A percentile compares a stretch with the other conserved stretches of the same genome.
Conservation (phyloP, 2,329 filamentous ascomycete species). For the Talaromyces sp. region DNA sequence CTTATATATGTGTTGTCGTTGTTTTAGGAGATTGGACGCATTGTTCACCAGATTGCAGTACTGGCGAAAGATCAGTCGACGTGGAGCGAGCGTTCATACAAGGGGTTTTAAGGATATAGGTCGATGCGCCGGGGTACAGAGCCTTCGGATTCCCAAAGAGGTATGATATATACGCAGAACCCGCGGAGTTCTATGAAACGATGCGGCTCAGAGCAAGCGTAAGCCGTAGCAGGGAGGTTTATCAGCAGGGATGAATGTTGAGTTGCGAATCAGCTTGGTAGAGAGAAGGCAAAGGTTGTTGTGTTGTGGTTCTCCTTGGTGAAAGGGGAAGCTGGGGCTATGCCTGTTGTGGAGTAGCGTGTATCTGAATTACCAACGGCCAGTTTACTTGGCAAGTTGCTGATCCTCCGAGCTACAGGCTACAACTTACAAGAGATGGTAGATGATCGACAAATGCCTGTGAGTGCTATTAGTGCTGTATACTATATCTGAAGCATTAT, state of each 20-base stretch:
- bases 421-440: not conserved
- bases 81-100: not conserved
- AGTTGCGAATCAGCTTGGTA: not conserved
- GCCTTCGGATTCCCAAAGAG: not conserved
- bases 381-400: not conserved
- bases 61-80: not conserved
- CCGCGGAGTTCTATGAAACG: not conserved
- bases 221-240: not conserved
- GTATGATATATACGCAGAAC: not conserved
- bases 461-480: too few species aligned
- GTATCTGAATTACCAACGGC: not conserved
- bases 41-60: not conserved
- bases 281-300: not conserved
- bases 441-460: too few species aligned
- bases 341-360: not conserved
- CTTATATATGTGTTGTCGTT: constrained; percentile 10
- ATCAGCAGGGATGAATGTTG: not conserved
- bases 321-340: not conserved
- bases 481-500: not conserved
- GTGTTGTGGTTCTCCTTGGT: not conserved
- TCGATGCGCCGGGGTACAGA: not conserved
- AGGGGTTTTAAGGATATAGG: not conserved
- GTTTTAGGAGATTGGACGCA: not conserved
- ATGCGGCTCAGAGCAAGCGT: not conserved
- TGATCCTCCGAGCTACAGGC: not conserved